These are phyloP conservation scores for Salvia sclarea DNA, from an alignment of 305 asterid genomes.

Conservation along the genomic window DNA sequence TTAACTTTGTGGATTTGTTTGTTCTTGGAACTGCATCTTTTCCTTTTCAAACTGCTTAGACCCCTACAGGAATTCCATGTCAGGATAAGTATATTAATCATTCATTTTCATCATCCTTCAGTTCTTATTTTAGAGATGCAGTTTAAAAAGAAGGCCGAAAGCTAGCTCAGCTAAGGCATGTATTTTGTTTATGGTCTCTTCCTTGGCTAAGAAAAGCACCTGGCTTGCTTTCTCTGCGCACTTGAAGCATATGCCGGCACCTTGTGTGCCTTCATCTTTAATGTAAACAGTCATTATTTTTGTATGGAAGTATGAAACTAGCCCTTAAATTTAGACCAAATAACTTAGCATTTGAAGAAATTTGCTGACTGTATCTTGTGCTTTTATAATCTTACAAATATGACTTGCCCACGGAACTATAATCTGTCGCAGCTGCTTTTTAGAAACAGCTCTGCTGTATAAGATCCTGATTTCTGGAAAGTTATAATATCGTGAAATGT, in stretches of 20 bases:
- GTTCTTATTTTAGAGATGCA: neutral
- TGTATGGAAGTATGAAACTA: neutral
- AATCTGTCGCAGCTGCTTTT: neutral
- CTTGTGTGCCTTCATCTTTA: neutral
- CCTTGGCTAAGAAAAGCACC: neutral
- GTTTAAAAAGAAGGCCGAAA: neutral
- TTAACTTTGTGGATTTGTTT: neutral
- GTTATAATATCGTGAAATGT: neutral
- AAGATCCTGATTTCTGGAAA: conserved; percentile 12
- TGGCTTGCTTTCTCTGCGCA: conserved; percentile 6
- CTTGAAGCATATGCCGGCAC: neutral
- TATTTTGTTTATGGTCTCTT: neutral
- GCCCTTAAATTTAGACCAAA: neutral
- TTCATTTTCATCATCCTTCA: conserved; percentile 5
- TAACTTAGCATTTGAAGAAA: neutral
- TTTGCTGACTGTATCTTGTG: conserved; percentile 6
- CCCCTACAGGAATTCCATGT: neutral
- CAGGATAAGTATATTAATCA: too few species aligned
- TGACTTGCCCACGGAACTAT: neutral
- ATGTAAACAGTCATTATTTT: neutral
- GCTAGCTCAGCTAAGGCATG: neutral
- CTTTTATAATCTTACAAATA: conserved; percentile 1
- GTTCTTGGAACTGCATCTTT: neutral
- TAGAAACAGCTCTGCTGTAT: conserved; percentile 3
- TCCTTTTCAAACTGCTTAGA: neutral